Base-by-base conservation (phyloP, 208 protist species). In the Novymonas esmeraldas region DNA sequence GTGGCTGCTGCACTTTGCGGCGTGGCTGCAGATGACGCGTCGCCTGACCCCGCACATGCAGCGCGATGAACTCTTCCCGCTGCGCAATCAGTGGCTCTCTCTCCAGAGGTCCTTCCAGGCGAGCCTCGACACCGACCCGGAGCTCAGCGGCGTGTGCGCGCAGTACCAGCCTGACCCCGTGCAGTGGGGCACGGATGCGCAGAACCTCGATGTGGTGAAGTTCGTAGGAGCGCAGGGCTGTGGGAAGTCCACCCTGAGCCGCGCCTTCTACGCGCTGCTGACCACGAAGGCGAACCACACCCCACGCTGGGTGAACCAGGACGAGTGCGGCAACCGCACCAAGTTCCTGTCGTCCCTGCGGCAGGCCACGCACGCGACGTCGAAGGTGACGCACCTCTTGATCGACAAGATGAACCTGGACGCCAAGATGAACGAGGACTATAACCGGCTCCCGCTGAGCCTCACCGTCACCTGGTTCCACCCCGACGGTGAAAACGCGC, bases 401-500 rank as follows among this genome's bases (percentile, higher is more conserved):
- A 70, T 92, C 28, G 85, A 92, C 73, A 92, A 92, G 73, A 87
- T 87, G 79, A 92, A 92, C 67, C 70, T 92, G 24, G 82, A 92
- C 46, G 68, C 82, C n/a, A 41, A 45, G 9, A 76, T 65, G 28
- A 82, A 82, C 55, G 44, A 60, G 33, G 79, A 86, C 69, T 86
- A 86, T 64, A 42, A 65, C 50, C 62, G 71, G 26, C 67, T 79
- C 13, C 65, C 65, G 28, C 55, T 78, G 5, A 68, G 59, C 28
- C 24, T 83, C 11, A 80, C 72, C 4, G 73, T 91, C 20, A 62
- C 52, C 14, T 87, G 74, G 68, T 73, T 66, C 54, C 84, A 90
- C 66, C 69, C 73, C 24, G 80, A 85, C 46, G 80, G 78, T 10
- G 59, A 75, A 20, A 46, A 52, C 13, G 71, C 55, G 18, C 39